Percentiles rank a stretch among this genome's conserved stretches.
phyloP scores from a whole-genome alignment of 257 asterid genomes.

The Buddleja alternifolia region DNA sequence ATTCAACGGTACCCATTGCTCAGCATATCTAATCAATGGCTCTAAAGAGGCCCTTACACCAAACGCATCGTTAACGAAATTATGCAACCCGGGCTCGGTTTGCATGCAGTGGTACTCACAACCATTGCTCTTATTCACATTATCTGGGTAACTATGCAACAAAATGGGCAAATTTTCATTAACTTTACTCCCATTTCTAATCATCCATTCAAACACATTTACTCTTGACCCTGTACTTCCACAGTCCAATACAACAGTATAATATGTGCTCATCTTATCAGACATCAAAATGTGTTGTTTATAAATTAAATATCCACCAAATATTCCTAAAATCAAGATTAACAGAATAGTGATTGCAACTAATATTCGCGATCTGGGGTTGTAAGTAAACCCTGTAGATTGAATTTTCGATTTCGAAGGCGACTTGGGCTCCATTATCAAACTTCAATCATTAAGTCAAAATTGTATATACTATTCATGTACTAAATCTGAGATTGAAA shows the following conservation, averaged over 20 bases:
- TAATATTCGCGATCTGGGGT: slow-evolving; percentile 39
- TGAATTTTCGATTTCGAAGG: slow-evolving; percentile 69
- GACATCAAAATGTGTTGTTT: slow-evolving; percentile 26
- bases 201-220: slow-evolving; percentile 67
- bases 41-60: slow-evolving; percentile 59
- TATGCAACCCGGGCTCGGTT: slow-evolving; percentile 78
- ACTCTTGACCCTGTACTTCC: slow-evolving; percentile 90
- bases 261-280: slow-evolving; percentile 39
- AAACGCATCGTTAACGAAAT: slow-evolving; percentile 53
- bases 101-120: slow-evolving; percentile 82
- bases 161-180: slow-evolving; percentile 56
- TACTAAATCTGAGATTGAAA: slow-evolving; percentile 14
- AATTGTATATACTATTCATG: slow-evolving; percentile 2
- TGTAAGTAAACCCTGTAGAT: slow-evolving; percentile 26
- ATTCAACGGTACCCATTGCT: slow-evolving; percentile 59
- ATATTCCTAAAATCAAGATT: slow-evolving; percentile 39
- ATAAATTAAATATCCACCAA: slow-evolving; percentile 37
- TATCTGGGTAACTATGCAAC: slow-evolving; percentile 58
- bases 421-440: slow-evolving; percentile 64
- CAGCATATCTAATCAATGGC: slow-evolving; percentile 72
- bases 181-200: slow-evolving; percentile 32
- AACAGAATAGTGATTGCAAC: slow-evolving; percentile 32
- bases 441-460: slow-evolving; percentile 20
- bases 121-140: slow-evolving; percentile 46
- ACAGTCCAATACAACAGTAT: slow-evolving; percentile 82